Conservation (phyloP, 2,329 filamentous ascomycete genomes). For the Trichoderma cornu-damae region DNA sequence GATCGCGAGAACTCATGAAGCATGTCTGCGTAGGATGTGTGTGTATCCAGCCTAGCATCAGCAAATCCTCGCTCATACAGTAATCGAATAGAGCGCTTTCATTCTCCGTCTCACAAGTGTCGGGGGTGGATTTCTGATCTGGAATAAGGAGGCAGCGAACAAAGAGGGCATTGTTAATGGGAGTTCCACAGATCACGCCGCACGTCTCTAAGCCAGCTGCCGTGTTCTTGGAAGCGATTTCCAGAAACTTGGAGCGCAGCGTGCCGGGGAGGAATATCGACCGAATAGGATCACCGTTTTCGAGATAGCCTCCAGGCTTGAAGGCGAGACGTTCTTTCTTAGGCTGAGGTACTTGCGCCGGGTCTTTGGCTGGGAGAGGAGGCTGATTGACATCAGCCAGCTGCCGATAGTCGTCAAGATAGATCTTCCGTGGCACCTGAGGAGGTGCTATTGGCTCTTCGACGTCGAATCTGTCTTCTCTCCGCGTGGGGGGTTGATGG, state of each 20-base stretch:
- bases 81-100: conserved; percentile 83
- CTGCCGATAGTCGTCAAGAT: conserved; percentile 22
- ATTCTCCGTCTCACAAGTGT: conserved; percentile 93
- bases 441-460: conserved; percentile 27
- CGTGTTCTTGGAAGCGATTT: conserved; percentile 72
- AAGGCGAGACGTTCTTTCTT: conserved; percentile 60
- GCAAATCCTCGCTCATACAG: conserved; percentile 74
- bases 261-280: conserved; percentile 79
- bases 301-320: conserved; percentile 76
- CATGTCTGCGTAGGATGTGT: conserved; percentile 95
- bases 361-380: conserved; percentile 30
- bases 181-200: conserved; percentile 84
- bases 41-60: conserved; percentile 95
- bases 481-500: conserved; percentile 9
- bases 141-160: conserved; percentile 84
- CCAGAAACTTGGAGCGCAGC: conserved; percentile 69
- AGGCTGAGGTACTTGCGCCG: conserved; percentile 26
- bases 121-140: conserved; percentile 80
- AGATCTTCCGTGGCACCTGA: conserved; percentile 26
- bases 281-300: conserved; percentile 80
- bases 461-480: not conserved
- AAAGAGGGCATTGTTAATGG: conserved; percentile 90
- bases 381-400: conserved; percentile 18
- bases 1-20: conserved; percentile 91
- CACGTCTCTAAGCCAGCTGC: conserved; percentile 83